Percentiles rank a stretch among this genome's conserved stretches.
phyloP scores from a whole-genome alignment of 257 asterid genomes.

The Lantana camara region DNA sequence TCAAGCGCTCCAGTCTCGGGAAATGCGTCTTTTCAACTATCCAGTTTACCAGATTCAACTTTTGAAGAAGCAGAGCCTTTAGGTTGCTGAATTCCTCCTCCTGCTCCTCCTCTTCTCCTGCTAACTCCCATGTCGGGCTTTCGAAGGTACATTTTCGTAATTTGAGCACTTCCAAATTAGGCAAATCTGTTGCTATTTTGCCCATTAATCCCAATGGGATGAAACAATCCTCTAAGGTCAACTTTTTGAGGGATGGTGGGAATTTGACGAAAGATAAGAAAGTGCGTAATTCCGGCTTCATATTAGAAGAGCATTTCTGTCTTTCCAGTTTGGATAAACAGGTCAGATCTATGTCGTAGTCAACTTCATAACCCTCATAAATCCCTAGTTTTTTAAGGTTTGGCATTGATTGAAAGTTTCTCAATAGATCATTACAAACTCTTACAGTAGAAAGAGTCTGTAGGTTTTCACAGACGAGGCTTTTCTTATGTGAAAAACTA shows the following conservation, averaged over 20 bases:
- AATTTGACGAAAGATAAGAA: not conserved
- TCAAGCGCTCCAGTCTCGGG: conserved; percentile 32
- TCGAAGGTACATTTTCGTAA: not conserved
- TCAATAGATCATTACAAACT: not conserved
- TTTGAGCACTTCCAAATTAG: conserved; percentile 25
- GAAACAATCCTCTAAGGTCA: not conserved
- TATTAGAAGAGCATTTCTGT: too few species aligned
- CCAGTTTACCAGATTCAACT: conserved; percentile 24
- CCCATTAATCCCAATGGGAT: not conserved
- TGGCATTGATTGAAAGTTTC: too few species aligned
- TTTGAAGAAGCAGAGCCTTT: not conserved
- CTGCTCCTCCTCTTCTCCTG: too few species aligned
- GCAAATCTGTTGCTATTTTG: not conserved
- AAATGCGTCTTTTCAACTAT: conserved; percentile 15
- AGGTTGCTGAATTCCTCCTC: too few species aligned
- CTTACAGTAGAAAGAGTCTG: not conserved
- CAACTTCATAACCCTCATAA: too few species aligned
- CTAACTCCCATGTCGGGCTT: conserved; percentile 19
- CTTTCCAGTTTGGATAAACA: too few species aligned
- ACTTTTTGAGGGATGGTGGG: conserved; percentile 19
- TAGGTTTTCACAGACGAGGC: not conserved
- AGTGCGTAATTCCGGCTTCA: too few species aligned
- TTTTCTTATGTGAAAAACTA: too few species aligned
- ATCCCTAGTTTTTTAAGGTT: too few species aligned
- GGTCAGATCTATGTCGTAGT: too few species aligned